These are phyloP conservation scores for Trichoderma afroharzianum DNA, from an alignment of 2,329 filamentous ascomycete genomes.

Conservation along the genomic window DNA sequence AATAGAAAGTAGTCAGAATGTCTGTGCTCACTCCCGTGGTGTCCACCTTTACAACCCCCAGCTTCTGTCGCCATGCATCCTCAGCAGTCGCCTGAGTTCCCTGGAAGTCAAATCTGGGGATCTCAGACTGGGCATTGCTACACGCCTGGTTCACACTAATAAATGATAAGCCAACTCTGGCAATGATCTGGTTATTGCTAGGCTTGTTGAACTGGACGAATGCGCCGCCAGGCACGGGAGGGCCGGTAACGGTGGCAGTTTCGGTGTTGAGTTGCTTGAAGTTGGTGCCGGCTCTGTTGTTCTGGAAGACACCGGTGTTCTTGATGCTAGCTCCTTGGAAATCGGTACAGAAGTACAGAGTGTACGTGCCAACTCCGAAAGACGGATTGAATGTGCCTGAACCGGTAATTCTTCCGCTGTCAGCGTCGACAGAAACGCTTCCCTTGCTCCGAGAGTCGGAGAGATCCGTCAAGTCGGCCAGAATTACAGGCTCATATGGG, in stretches of 20 bases:
- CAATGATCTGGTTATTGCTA: slow-evolving; percentile 47
- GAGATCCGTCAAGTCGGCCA: slow-evolving; percentile 58
- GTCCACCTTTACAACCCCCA: slow-evolving; percentile 56
- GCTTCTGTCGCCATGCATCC: slow-evolving; percentile 59
- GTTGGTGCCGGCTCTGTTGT: slow-evolving; percentile 46
- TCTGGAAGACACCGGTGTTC: slow-evolving; percentile 56
- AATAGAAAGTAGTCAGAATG: slow-evolving; percentile 67
- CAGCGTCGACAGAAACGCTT: slow-evolving; percentile 31
- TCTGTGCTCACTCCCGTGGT: slow-evolving; percentile 49
- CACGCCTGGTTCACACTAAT: slow-evolving; percentile 66
- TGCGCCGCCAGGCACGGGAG: slow-evolving; percentile 45
- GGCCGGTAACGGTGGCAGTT: slow-evolving; percentile 23
- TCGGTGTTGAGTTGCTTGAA: slow-evolving; percentile 36
- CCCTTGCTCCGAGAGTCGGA: slow-evolving; percentile 26
- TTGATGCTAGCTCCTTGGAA: slow-evolving; percentile 49
- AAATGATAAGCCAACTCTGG: slow-evolving; percentile 70
- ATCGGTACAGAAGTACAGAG: slow-evolving; percentile 58
- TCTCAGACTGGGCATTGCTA: slow-evolving; percentile 65
- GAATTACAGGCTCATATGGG: slow-evolving; percentile 44
- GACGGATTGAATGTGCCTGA: slow-evolving; percentile 56
- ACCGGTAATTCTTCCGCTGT: slow-evolving; percentile 54
- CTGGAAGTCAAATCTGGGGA: slow-evolving; percentile 64
- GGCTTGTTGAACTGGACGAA: slow-evolving; percentile 58
- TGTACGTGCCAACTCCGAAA: slow-evolving; percentile 58
- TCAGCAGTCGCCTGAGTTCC: slow-evolving; percentile 51